phyloP scores from a whole-genome alignment of 2,329 filamentous ascomycete genomes.

The Rhynchosporium agropyri region DNA sequence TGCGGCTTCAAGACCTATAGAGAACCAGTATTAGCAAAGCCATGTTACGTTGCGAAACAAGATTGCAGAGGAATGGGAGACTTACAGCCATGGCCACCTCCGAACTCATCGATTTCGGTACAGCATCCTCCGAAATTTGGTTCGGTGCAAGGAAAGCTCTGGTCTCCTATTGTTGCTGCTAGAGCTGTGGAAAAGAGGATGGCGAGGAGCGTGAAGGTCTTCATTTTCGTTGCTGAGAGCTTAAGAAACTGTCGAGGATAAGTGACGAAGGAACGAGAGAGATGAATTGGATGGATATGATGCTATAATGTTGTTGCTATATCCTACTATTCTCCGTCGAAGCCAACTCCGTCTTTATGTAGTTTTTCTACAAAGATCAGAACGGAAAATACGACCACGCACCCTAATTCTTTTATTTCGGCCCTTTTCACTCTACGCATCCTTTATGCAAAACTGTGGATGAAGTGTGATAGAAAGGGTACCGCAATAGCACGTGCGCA shows the following conservation, averaged over 20 bases:
- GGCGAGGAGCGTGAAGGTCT: neutral
- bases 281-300: too few relatives aligned
- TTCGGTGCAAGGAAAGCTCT: neutral
- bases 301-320: too few relatives aligned
- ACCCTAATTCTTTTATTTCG: neutral
- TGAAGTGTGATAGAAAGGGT: too few relatives aligned
- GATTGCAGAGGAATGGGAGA: neutral
- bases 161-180: neutral
- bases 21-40: neutral
- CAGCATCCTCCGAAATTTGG: conserved; percentile 11
- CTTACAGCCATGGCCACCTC: conserved; percentile 9
- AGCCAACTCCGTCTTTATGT: neutral
- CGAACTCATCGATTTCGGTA: conserved; percentile 4
- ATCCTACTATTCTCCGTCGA: neutral
- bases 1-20: neutral
- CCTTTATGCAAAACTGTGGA: too few relatives aligned
- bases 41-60: neutral
- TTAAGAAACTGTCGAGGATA: neutral
- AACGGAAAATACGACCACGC: neutral
- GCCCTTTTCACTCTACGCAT: neutral
- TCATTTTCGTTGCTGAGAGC: neutral
- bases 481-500: too few relatives aligned
- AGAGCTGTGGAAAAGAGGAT: neutral
- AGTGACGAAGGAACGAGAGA: neutral
- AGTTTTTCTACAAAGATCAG: neutral